These are phyloP conservation scores for Globisporangium echinulatum DNA, from an alignment of 352 stramenopile species.

Conservation along the genomic window DNA sequence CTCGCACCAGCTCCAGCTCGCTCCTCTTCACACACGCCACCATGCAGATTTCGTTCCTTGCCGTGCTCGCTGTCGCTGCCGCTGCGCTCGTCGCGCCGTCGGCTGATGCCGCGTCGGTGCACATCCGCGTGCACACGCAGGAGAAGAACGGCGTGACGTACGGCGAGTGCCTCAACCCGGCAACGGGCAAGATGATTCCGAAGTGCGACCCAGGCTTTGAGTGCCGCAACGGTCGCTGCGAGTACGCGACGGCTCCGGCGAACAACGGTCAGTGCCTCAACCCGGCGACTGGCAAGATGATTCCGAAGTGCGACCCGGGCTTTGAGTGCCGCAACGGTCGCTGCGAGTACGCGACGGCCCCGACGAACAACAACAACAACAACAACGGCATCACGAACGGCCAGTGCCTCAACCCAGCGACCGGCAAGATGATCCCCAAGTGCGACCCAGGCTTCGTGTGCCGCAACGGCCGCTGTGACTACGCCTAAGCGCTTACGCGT, in stretches of 20 bases:
- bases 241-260: too few species aligned
- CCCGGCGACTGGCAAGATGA: too few species aligned
- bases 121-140: slow-evolving; percentile 7
- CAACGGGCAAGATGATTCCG: too few species aligned
- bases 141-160: slow-evolving; percentile 4
- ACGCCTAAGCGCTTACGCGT: slow-evolving; percentile 2
- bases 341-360: too few species aligned
- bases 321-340: too few species aligned
- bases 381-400: too few species aligned
- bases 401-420: slow-evolving; percentile 11
- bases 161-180: too few species aligned
- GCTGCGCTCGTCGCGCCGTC: background rate
- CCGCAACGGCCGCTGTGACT: slow-evolving; percentile 6
- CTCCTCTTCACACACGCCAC: background rate
- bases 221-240: too few species aligned
- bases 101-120: slow-evolving; percentile 1
- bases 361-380: too few species aligned
- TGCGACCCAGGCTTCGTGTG: slow-evolving; percentile 11
- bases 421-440: slow-evolving; percentile 11
- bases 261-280: too few species aligned
- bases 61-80: slow-evolving; percentile 2
- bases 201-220: too few species aligned
- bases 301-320: too few species aligned
- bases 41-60: slow-evolving; percentile 10
- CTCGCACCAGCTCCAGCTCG: background rate